Conservation (phyloP, 441 rosid genomes). For the Breynia disticha region DNA sequence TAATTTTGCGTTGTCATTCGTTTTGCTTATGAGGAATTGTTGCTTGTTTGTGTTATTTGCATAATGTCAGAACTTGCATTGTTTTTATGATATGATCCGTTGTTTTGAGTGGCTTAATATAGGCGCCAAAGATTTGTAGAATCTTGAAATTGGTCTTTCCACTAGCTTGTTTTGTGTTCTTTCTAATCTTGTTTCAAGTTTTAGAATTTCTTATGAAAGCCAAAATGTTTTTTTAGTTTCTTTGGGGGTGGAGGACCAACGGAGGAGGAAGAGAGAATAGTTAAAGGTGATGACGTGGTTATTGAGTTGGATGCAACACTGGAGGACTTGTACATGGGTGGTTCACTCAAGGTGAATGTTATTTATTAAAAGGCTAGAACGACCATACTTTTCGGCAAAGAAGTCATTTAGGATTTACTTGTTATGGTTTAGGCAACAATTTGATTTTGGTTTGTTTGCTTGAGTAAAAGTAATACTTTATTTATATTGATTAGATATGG, state of each 20-base stretch:
- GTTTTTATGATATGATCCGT: background rate
- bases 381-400: too few species aligned
- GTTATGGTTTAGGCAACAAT: too few species aligned
- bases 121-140: too few species aligned
- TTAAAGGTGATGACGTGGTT: constrained; percentile 87
- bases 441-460: too few species aligned
- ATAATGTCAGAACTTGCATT: background rate
- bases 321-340: constrained; percentile 95
- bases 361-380: background rate
- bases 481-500: constrained; percentile 58
- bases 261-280: constrained; percentile 89
- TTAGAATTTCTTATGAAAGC: background rate
- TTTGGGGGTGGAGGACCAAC: constrained; percentile 68
- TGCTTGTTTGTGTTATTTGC: background rate
- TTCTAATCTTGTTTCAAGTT: too few species aligned
- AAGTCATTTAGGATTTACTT: too few species aligned
- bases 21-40: too few species aligned
- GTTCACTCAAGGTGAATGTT: constrained; percentile 66
- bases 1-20: too few species aligned
- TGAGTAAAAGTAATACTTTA: too few species aligned
- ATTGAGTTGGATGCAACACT: constrained; percentile 85
- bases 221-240: constrained; percentile 32
- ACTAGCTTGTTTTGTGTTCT: too few species aligned
- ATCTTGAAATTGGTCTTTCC: too few species aligned
- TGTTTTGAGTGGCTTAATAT: background rate